phyloP scores from a whole-genome alignment of 257 asterid genomes.

The Primulina huaijiensis region DNA sequence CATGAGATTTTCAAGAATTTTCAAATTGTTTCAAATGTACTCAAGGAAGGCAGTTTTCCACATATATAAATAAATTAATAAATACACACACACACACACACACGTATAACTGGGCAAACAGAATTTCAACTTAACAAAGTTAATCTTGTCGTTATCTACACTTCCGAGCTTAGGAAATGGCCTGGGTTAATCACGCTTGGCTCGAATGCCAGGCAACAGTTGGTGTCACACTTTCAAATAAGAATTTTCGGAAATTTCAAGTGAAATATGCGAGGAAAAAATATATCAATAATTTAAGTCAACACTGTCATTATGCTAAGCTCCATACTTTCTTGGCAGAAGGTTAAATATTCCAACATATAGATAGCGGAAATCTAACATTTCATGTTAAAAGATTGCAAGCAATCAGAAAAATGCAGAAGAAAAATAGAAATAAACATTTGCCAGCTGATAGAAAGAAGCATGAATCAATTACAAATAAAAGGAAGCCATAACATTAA shows the following conservation, averaged over 20 bases:
- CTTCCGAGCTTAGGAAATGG: slow-evolving; percentile 1
- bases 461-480: no score
- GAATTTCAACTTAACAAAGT: not conserved
- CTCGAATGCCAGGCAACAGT: not conserved
- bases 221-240: not conserved
- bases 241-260: not conserved
- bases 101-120: no score
- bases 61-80: no score
- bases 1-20: slow-evolving; percentile 1
- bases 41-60: slow-evolving; percentile 15
- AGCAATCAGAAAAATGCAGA: no score
- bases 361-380: not conserved
- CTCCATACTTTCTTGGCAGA: not conserved
- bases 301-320: not conserved
- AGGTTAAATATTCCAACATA: not conserved
- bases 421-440: no score
- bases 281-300: not conserved
- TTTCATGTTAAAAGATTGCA: not conserved
- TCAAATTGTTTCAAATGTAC: not conserved
- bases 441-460: no score
- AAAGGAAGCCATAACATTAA: no score
- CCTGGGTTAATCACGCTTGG: not conserved
- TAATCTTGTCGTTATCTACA: not conserved
- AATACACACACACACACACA: no score
- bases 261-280: not conserved